These are phyloP conservation scores for Pugionium dolabratum DNA, from an alignment of 345 rosid genomes.

Conservation along the genomic window DNA sequence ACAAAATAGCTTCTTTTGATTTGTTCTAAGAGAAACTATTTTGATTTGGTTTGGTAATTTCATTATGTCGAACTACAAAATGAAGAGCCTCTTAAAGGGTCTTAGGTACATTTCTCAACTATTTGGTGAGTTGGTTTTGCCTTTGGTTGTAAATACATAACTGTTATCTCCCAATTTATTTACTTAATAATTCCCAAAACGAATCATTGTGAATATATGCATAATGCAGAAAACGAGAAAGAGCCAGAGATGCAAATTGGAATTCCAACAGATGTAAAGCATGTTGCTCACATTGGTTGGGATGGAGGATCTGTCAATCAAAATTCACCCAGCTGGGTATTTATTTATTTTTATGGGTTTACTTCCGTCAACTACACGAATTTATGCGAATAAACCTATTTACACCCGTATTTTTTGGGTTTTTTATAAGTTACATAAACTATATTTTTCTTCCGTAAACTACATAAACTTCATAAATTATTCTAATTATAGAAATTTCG, in stretches of 20 bases:
- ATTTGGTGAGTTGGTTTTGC: conserved; percentile 51
- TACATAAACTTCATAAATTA: no score
- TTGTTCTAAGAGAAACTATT: neutral
- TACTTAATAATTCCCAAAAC: neutral
- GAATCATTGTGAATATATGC: no score
- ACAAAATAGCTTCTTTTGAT: neutral
- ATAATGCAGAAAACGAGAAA: conserved; percentile 61
- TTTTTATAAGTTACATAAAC: no score
- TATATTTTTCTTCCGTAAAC: no score
- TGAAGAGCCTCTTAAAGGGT: conserved; percentile 71
- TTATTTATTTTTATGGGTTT: neutral
- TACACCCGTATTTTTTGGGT: no score
- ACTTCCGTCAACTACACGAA: no score
- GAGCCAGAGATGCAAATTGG: conserved; percentile 85
- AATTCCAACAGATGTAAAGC: conserved; percentile 85
- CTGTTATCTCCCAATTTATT: neutral
- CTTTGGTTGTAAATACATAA: neutral
- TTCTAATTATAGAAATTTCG: no score
- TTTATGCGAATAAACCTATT: no score
- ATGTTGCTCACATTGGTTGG: conserved; percentile 94
- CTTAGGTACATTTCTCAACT: conserved; percentile 70
- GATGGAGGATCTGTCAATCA: conserved; percentile 55
- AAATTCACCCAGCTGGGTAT: conserved; percentile 67
- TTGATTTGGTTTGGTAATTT: conserved; percentile 1
- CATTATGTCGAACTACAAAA: conserved; percentile 56